These are phyloP conservation scores for Tylopilus rubrobrunneus DNA, from an alignment of 768 basidiomycete genomes.

Conservation along the genomic window DNA sequence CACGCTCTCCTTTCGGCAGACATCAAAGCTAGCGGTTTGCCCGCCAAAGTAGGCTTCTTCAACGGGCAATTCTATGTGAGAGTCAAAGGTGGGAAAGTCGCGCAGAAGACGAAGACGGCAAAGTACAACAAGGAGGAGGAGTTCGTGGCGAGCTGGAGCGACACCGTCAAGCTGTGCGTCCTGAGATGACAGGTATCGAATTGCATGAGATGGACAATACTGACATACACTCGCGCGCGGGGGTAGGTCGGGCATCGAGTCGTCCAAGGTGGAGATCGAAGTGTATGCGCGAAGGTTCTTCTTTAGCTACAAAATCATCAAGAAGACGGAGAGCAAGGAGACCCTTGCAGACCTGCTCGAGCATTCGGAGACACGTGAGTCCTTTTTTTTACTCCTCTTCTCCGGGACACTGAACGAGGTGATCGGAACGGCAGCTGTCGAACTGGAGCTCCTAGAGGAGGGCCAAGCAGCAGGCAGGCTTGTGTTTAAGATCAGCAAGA, in stretches of 20 bases:
- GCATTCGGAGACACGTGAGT: slow-evolving; percentile 28
- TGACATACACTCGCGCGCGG: not conserved
- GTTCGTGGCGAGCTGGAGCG: slow-evolving; percentile 28
- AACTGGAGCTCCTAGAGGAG: slow-evolving; percentile 30
- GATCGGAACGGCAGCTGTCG: slow-evolving; percentile 17
- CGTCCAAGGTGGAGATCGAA: slow-evolving; percentile 32
- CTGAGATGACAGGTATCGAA: not conserved
- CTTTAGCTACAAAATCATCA: slow-evolving; percentile 31
- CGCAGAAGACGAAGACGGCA: slow-evolving; percentile 25
- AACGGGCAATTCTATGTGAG: slow-evolving; percentile 26
- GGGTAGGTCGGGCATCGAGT: slow-evolving; percentile 28
- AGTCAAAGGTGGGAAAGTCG: slow-evolving; percentile 26
- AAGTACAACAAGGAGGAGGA: slow-evolving; percentile 26
- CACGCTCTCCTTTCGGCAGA: slow-evolving; percentile 9
- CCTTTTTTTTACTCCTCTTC: not conserved
- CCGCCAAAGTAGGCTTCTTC: slow-evolving; percentile 30
- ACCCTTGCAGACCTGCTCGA: slow-evolving; percentile 31
- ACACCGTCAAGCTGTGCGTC: slow-evolving; percentile 26
- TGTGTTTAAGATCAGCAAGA: slow-evolving; percentile 25
- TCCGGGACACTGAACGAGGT: not conserved
- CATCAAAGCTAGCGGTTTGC: slow-evolving; percentile 34
- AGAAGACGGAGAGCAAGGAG: slow-evolving; percentile 33
- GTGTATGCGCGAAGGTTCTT: slow-evolving; percentile 31
- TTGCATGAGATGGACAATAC: not conserved
- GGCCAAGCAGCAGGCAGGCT: slow-evolving; percentile 30